Evolutionary conservation across 116 monocot genomes (phyloP), one percentile per base, ranked within the genome.

Genomic region (Thalassia testudinum): DNA sequence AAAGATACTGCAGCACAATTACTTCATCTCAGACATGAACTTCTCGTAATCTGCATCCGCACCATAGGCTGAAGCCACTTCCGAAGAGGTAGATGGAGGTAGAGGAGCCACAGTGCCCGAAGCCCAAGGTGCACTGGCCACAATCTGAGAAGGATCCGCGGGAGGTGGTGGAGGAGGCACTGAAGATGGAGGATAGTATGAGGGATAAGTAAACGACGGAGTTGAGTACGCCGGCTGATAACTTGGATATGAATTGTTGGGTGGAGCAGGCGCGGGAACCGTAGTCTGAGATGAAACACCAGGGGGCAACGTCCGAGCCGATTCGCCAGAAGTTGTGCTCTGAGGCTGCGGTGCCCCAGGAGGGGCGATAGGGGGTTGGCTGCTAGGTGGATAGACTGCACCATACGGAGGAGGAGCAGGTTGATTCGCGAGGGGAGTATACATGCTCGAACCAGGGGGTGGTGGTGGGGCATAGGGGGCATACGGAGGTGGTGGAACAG

Each of bases 11-110:
- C n/a, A n/a, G 8, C 12, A 27, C 37, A n/a, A 54, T 88, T 69
- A 95, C 65, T 95, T 95, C 78, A 95, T 76, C 65, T 84, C 88
- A 1, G 84, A 65, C 78, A 88, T 88, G 56, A 85, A 79, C 53
- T 76, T 95, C 57, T 95, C 95, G 37, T 95, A 95, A 60, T 95
- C 95, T 22, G 73, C 44, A 17, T 88, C 74, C 12, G 61, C 69
- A 42, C 66, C 78, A 69, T 71, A 56, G 63, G 51, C 43, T 16
- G 49, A 24, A 27, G 76, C 10, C 44, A 64, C 74, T 34, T 82
- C 74, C 19, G 64, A 49, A 54, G 74, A 34, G 11, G 65, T 17
- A 44, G 67, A 52, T 20, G 24, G 64, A 59, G 77, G 59, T 43
- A 58, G 75, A 25, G 72, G 55, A 27, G 42, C 54, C 4, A 20